Evolutionary conservation across 2,329 filamentous ascomycete species (phyloP).

Genomic region (Conoideocrella luteorostrata): DNA sequence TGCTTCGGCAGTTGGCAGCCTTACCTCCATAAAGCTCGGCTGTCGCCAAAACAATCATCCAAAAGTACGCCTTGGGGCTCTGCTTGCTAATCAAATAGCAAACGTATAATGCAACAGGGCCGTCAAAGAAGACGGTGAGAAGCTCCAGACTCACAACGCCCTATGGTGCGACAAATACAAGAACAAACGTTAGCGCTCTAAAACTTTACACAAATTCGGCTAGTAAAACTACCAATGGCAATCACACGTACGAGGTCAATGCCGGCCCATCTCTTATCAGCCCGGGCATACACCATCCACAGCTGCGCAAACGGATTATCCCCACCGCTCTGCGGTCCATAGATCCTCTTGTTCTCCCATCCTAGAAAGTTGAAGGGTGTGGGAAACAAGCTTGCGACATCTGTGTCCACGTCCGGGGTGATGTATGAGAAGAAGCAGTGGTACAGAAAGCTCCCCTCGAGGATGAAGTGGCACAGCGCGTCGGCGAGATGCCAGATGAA

Average conservation of each 20-base stretch:
- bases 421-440: constrained; percentile 76
- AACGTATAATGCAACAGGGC: constrained; percentile 52
- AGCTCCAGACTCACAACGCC: constrained; percentile 59
- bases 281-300: constrained; percentile 64
- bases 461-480: constrained; percentile 81
- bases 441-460: constrained; percentile 88
- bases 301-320: constrained; percentile 49
- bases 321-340: constrained; percentile 52
- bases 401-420: constrained; percentile 14
- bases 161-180: too few relatives aligned
- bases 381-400: constrained; percentile 32
- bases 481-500: constrained; percentile 96
- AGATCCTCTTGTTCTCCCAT: constrained; percentile 37
- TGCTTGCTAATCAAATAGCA: constrained; percentile 54
- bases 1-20: constrained; percentile 10
- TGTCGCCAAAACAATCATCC: constrained; percentile 60
- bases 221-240: constrained; percentile 2
- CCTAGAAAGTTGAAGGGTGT: constrained; percentile 49
- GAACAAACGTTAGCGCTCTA: too few relatives aligned
- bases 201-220: constrained; percentile 18
- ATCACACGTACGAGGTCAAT: constrained; percentile 45
- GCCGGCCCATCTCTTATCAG: constrained; percentile 57
- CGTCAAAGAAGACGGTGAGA: constrained; percentile 57
- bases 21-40: constrained; percentile 59
- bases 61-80: constrained; percentile 49